A percentile compares a stretch with the other conserved stretches of the same genome.
Evolutionary conservation across 2,329 filamentous ascomycete genomes (phyloP).

Genomic region (Dactylellina haptotyla): DNA sequence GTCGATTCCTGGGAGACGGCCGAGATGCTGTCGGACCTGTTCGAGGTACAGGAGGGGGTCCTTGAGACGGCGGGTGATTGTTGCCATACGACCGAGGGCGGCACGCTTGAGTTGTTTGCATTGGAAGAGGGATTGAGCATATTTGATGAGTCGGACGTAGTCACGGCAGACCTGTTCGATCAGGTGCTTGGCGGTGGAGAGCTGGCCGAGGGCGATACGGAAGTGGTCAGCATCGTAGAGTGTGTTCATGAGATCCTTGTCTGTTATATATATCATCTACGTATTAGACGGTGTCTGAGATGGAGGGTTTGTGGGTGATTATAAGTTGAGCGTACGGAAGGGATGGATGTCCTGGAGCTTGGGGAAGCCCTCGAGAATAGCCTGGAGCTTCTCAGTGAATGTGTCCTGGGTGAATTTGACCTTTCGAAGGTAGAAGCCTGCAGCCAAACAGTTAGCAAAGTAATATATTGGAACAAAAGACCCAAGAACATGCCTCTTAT

Average conservation of each 20-base stretch:
- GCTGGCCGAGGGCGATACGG: constrained; percentile 92
- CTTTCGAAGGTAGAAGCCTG: constrained; percentile 93
- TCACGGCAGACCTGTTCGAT: constrained; percentile 96
- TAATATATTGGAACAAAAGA: not conserved
- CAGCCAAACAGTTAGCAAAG: constrained; percentile 47
- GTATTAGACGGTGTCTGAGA: constrained; percentile 55
- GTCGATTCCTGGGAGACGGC: constrained; percentile 97
- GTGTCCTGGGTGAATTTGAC: constrained; percentile 99
- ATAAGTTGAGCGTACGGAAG: constrained; percentile 75
- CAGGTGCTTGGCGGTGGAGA: constrained; percentile 93
- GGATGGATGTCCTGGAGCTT: constrained; percentile 93
- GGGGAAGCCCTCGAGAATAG: constrained; percentile 92
- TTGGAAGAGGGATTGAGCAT: constrained; percentile 95
- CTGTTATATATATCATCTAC: constrained; percentile 60
- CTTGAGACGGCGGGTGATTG: constrained; percentile 91
- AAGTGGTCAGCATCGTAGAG: constrained; percentile 99
- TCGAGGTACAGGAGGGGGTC: constrained; percentile 95
- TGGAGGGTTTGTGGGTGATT: constrained; percentile 25
- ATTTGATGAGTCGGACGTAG: constrained; percentile 95
- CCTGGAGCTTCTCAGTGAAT: constrained; percentile 89
- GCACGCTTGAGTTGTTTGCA: constrained; percentile 99
- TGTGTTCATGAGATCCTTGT: constrained; percentile 91
- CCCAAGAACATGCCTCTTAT: constrained; percentile 70
- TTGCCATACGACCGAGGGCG: constrained; percentile 96
- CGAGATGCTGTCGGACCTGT: constrained; percentile 95